A percentile compares a stretch with the other conserved stretches of the same genome.
These are phyloP conservation scores for Aspergillus sp. DNA, from an alignment of 2,329 filamentous ascomycete species.

Conservation along the genomic window DNA sequence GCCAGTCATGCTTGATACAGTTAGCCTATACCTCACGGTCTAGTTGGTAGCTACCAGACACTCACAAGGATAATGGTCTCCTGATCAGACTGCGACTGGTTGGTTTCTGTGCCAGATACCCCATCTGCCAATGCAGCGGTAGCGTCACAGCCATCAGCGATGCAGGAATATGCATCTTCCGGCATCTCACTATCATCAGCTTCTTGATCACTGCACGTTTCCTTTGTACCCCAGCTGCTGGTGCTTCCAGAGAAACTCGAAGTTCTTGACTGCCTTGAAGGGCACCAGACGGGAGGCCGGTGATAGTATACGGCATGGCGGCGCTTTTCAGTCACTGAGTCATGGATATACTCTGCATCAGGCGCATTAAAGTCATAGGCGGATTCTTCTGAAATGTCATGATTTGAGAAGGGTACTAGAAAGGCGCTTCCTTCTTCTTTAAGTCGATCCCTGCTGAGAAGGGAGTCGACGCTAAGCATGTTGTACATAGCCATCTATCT, in stretches of 20 bases:
- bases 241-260: neutral
- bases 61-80: slow-evolving; percentile 19
- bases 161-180: neutral
- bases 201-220: neutral
- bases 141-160: slow-evolving; percentile 3
- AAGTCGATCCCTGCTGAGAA: neutral
- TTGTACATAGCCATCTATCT: neutral
- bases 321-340: slow-evolving; percentile 27
- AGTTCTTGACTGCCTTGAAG: slow-evolving; percentile 10
- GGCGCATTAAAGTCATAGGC: neutral
- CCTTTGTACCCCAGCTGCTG: neutral
- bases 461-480: neutral
- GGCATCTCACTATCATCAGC: neutral
- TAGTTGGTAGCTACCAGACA: too few relatives aligned
- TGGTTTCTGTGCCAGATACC: neutral
- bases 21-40: neutral
- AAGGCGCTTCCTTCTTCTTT: neutral
- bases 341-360: slow-evolving; percentile 18
- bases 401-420: neutral
- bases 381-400: neutral
- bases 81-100: slow-evolving; percentile 13
- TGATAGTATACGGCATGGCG: slow-evolving; percentile 36
- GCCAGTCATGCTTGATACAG: neutral
- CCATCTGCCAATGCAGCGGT: slow-evolving; percentile 2
- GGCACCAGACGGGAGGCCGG: slow-evolving; percentile 33